A percentile compares a stretch with the other conserved stretches of the same genome.
Evolutionary conservation across 345 rosid genomes (phyloP).

Genomic region (Raphanus raphanistrum): DNA sequence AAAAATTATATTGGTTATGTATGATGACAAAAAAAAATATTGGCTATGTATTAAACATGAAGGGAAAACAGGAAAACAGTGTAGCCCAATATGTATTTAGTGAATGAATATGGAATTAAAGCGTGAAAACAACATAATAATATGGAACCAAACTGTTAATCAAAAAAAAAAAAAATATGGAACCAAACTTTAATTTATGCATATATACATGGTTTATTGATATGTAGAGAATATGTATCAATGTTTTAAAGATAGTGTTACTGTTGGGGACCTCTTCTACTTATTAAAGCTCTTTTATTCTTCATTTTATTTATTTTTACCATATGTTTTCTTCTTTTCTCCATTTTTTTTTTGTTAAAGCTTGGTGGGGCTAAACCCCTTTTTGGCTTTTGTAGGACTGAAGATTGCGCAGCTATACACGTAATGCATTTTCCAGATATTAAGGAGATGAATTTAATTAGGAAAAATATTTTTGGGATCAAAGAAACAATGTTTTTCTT

Average conservation of each 20-base stretch:
- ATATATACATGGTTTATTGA: constrained; percentile 22
- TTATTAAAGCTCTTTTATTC: constrained; percentile 39
- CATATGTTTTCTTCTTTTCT: constrained; percentile 32
- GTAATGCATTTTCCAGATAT: constrained; percentile 34
- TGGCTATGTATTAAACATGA: background rate
- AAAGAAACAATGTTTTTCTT: background rate
- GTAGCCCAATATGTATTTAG: constrained; percentile 16
- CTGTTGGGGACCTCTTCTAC: constrained; percentile 58
- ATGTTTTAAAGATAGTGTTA: constrained; percentile 46
- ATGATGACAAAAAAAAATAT: constrained; percentile 1
- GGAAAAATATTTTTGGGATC: background rate
- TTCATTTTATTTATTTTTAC: constrained; percentile 35
- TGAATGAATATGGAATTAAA: background rate
- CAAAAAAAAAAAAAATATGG: no score
- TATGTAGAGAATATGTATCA: constrained; percentile 44
- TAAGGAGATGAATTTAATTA: background rate
- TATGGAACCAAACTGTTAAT: constrained; percentile 29
- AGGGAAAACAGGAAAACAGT: constrained; percentile 4
- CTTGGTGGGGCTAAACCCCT: constrained; percentile 47
- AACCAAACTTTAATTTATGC: constrained; percentile 24
- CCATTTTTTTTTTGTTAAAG: constrained; percentile 38
- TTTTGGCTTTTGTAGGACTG: constrained; percentile 75
- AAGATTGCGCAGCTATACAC: constrained; percentile 61
- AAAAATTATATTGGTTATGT: background rate
- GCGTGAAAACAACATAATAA: constrained; percentile 17